A percentile compares a stretch with the other conserved stretches of the same genome.
Conservation (phyloP, 805 yeast species). For the Sporopachydermia lactativora region DNA sequence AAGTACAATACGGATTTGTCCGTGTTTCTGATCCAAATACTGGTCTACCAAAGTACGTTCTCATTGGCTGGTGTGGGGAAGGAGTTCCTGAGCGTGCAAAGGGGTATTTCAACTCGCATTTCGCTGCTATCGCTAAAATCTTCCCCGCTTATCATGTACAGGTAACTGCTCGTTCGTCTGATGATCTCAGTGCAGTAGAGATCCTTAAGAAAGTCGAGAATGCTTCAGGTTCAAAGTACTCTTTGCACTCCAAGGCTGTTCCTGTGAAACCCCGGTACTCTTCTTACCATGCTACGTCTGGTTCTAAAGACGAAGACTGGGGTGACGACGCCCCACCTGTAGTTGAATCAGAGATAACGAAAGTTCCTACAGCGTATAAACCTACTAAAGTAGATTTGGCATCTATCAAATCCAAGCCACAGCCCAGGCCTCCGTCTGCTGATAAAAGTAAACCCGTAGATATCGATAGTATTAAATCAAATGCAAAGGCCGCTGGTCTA, state of each 20-base stretch:
- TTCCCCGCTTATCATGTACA: constrained; percentile 80
- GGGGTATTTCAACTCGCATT: constrained; percentile 28
- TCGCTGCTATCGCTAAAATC: constrained; percentile 22
- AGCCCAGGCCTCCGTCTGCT: constrained; percentile 27
- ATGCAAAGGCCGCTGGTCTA: constrained; percentile 30
- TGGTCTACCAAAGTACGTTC: constrained; percentile 68
- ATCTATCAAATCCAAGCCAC: constrained; percentile 35
- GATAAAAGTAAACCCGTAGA: constrained; percentile 8
- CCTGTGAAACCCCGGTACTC: constrained; percentile 16
- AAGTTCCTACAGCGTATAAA: constrained; percentile 46
- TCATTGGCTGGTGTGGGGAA: constrained; percentile 97
- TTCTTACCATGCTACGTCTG: constrained; percentile 12
- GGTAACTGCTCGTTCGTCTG: constrained; percentile 88
- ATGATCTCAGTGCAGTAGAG: constrained; percentile 73
- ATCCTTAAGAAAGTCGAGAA: constrained; percentile 64
- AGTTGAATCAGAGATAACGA: constrained; percentile 18
- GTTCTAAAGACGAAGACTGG: constrained; percentile 48
- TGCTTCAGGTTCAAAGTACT: constrained; percentile 94
- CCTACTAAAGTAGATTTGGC: constrained; percentile 51
- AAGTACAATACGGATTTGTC: constrained; percentile 81
- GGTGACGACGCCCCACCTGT: constrained; percentile 38
- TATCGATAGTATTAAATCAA: constrained; percentile 32
- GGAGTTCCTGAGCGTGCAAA: constrained; percentile 53
- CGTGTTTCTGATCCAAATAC: constrained; percentile 87
- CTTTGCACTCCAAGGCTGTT: constrained; percentile 31